These are phyloP conservation scores for Pyronema omphalodes DNA, from an alignment of 495 filamentous ascomycete species.

Conservation along the genomic window DNA sequence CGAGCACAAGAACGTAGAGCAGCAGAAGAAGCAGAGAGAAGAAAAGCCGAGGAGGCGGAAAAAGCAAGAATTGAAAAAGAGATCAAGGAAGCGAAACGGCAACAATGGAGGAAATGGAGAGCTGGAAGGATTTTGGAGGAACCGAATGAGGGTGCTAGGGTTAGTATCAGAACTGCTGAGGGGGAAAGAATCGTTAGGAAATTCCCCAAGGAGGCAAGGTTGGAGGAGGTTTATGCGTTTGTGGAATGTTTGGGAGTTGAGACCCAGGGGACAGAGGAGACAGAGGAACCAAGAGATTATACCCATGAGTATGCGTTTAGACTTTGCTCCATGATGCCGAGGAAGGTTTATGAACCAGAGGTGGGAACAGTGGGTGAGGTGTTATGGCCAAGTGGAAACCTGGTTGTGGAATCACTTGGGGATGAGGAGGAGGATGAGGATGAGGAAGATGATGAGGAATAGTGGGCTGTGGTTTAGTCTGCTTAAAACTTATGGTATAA, in stretches of 20 bases:
- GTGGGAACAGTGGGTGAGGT: constrained; percentile 45
- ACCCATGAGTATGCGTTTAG: constrained; percentile 63
- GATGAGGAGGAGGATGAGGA: constrained; percentile 20
- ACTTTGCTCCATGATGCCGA: constrained; percentile 65
- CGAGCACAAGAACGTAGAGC: constrained; percentile 54
- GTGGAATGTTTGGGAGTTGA: constrained; percentile 41
- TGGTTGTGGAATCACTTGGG: constrained; percentile 55
- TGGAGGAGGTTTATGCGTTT: constrained; percentile 91
- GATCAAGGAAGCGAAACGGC: constrained; percentile 35
- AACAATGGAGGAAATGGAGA: constrained; percentile 69
- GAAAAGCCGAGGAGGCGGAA: constrained; percentile 37
- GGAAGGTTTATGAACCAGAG: constrained; percentile 53
- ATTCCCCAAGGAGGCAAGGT: constrained; percentile 42
- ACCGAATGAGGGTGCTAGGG: constrained; percentile 39
- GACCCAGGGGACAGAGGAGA: constrained; percentile 13
- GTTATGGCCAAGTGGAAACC: constrained; percentile 68
- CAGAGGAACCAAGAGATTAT: constrained; percentile 44
- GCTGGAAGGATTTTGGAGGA: constrained; percentile 46
- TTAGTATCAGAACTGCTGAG: constrained; percentile 65
- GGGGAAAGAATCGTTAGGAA: constrained; percentile 48
- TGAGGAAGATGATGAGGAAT: neutral
- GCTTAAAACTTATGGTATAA: neutral
- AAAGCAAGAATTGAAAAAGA: constrained; percentile 28
- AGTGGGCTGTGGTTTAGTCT: neutral
- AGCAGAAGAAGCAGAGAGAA: constrained; percentile 46